Evolutionary conservation across 23 red algal species (phyloP).

Genomic region (Chondrus crispus): DNA sequence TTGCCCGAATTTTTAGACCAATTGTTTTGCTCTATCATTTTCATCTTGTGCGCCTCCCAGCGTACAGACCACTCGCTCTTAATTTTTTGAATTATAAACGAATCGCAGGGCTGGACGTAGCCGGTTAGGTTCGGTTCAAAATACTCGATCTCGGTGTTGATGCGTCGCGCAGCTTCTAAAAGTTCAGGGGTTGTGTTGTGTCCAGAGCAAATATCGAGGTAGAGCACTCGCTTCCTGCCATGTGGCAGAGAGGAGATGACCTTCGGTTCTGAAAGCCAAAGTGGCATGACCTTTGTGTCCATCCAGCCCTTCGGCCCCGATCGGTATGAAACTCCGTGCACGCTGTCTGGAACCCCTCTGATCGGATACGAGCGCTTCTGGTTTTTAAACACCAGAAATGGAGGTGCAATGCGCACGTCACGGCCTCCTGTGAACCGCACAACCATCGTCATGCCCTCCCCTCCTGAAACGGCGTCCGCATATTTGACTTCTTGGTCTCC

Average conservation of each 20-base stretch:
- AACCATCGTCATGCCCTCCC: constrained; percentile 18
- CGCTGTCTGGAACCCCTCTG: constrained; percentile 10
- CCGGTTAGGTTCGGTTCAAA: background rate
- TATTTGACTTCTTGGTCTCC: constrained; percentile 8
- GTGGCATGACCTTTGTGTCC: constrained; percentile 14
- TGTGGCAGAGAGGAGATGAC: background rate
- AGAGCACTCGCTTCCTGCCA: background rate
- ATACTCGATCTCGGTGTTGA: background rate
- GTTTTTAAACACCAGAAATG: constrained; percentile 39
- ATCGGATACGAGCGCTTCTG: constrained; percentile 10
- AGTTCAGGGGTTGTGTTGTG: background rate
- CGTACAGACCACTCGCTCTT: background rate
- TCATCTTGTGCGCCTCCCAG: background rate
- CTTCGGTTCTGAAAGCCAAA: background rate
- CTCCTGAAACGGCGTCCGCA: background rate
- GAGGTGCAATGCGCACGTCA: background rate
- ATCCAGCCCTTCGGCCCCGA: constrained; percentile 5
- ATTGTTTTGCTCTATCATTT: background rate
- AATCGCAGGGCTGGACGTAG: background rate
- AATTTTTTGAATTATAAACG: constrained; percentile 3
- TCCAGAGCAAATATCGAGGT: background rate
- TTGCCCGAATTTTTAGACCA: background rate
- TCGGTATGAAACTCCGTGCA: constrained; percentile 17
- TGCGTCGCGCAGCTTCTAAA: too few relatives aligned
- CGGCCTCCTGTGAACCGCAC: background rate